Conservation (phyloP, 257 asterid genomes). For the Eustoma russellianum region DNA sequence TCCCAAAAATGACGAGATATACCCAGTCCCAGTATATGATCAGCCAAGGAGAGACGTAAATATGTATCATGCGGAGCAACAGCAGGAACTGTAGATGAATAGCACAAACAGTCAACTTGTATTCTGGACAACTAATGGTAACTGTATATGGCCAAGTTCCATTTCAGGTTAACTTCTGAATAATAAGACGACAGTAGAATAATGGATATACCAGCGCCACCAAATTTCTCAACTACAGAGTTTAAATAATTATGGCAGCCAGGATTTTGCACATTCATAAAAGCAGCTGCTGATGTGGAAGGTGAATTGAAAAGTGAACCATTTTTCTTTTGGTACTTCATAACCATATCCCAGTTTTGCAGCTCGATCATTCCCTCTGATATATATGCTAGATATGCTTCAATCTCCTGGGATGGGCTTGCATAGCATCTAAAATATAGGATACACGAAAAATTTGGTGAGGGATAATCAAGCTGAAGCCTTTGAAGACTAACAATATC, state of each 20-base stretch:
- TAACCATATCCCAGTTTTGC: slow-evolving; percentile 47
- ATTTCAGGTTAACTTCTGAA: neutral
- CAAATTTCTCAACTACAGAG: slow-evolving; percentile 43
- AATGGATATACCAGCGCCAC: slow-evolving; percentile 46
- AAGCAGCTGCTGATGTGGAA: slow-evolving; percentile 83
- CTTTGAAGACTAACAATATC: neutral
- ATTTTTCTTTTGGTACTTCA: slow-evolving; percentile 65
- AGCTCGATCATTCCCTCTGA: slow-evolving; percentile 62
- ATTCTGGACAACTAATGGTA: neutral
- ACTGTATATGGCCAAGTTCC: neutral
- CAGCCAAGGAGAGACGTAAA: slow-evolving; percentile 45
- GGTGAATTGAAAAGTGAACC: slow-evolving; percentile 93
- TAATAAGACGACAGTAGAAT: neutral
- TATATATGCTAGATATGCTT: slow-evolving; percentile 53
- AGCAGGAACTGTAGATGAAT: slow-evolving; percentile 54
- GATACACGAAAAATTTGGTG: neutral
- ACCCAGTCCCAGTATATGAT: slow-evolving; percentile 65
- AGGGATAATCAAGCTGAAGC: no score
- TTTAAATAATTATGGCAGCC: slow-evolving; percentile 55
- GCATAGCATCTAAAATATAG: slow-evolving; percentile 28
- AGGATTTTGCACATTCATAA: slow-evolving; percentile 34
- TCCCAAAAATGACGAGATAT: slow-evolving; percentile 46
- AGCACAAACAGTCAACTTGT: neutral
- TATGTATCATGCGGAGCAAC: slow-evolving; percentile 49
- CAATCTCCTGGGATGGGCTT: slow-evolving; percentile 28